Evolutionary conservation across 192 early-diverging fungal genomes (phyloP).

Genomic region (Chytriomyces hyalinus): DNA sequence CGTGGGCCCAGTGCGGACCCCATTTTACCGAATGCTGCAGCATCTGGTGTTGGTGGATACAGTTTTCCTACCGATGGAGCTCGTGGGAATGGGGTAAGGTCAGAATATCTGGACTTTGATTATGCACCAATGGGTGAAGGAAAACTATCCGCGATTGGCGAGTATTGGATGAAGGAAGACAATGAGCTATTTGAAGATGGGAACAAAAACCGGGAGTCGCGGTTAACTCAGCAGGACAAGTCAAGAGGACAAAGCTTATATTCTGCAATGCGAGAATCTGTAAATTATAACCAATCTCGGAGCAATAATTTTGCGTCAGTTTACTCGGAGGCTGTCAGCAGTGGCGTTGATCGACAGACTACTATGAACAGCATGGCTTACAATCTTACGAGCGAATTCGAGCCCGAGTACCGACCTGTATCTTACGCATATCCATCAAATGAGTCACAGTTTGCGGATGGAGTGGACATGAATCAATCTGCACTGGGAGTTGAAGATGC

Average conservation of each 20-base stretch:
- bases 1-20: not conserved
- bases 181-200: too few species aligned
- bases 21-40: not conserved
- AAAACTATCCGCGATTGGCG: not conserved
- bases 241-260: too few species aligned
- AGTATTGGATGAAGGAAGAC: not conserved
- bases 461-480: not conserved
- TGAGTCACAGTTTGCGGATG: not conserved
- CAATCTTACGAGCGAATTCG: not conserved
- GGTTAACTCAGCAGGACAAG: too few species aligned
- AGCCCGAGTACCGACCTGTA: constrained; percentile 11
- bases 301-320: not conserved
- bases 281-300: too few species aligned
- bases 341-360: too few species aligned
- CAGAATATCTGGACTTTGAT: not conserved
- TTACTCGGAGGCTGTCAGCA: not conserved
- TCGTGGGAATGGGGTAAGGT: too few species aligned
- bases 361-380: too few species aligned
- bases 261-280: too few species aligned
- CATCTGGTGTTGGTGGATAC: not conserved
- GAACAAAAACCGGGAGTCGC: too few species aligned
- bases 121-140: not conserved
- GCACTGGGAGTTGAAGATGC: not conserved
- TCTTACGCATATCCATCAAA: not conserved
- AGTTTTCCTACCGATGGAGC: too few species aligned